These are phyloP conservation scores for Boechera divaricarpa DNA, from an alignment of 345 rosid genomes.

Conservation along the genomic window DNA sequence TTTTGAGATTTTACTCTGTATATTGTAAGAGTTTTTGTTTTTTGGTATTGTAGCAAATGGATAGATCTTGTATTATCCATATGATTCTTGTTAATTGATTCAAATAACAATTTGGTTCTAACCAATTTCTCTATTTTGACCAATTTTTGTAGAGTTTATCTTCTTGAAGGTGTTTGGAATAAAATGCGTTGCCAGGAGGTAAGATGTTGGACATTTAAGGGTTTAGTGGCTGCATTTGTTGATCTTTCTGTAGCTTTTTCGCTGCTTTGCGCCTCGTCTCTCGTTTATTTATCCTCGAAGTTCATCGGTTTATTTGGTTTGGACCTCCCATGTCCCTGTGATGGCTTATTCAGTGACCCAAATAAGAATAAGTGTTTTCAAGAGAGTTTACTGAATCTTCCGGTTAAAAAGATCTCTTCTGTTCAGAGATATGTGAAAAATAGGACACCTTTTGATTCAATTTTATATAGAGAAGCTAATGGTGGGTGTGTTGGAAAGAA, in stretches of 20 bases:
- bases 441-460: constrained; percentile 57
- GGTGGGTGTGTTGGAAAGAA: constrained; percentile 21
- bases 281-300: constrained; percentile 56
- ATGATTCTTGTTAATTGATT: background rate
- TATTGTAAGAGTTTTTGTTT: background rate
- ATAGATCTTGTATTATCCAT: constrained; percentile 9
- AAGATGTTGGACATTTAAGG: constrained; percentile 59
- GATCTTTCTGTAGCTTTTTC: constrained; percentile 59
- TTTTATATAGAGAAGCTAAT: constrained; percentile 32
- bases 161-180: constrained; percentile 9
- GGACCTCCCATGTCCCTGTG: constrained; percentile 64
- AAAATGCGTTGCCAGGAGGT: constrained; percentile 57
- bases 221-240: constrained; percentile 63
- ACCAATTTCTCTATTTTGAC: background rate
- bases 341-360: constrained; percentile 54
- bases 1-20: too few relatives aligned
- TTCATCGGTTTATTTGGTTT: constrained; percentile 61
- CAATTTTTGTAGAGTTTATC: background rate
- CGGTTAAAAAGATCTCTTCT: constrained; percentile 51
- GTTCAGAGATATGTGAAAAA: constrained; percentile 51
- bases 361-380: constrained; percentile 54
- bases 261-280: constrained; percentile 57
- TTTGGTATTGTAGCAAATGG: background rate
- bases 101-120: background rate
- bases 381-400: constrained; percentile 46